Base-by-base conservation (phyloP, 108 stramenopile species). In the Mediolabrus comicus region DNA sequence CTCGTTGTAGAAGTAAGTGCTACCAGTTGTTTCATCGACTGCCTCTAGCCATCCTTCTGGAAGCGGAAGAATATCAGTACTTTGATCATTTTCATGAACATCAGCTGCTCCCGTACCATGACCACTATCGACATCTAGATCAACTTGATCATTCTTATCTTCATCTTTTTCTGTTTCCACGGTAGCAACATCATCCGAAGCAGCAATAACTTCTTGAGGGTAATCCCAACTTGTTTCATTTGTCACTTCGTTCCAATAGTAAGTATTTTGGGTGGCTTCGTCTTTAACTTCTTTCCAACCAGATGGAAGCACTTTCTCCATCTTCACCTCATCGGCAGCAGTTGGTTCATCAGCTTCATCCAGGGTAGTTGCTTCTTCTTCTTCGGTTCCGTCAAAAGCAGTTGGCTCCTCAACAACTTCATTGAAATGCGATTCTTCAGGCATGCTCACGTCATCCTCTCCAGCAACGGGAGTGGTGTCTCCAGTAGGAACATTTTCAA, bases 211-310 rank as follows among this genome's bases (percentile, higher is more conserved):
- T n/a, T 2, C 35, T 30, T 71, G 82, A 27, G 94, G 94, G 17
- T 58, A 59, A n/a, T 92, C 91, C 94, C 94, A 95, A 17, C 81
- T 82, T 8, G 86, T 88, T 72, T 87, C 91, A 16, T 87, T 86
- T 17, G 90, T 90, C 4, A 65, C 58, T 74, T 91, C 84, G 68
- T 95, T 95, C 33, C 86, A 87, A 71, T 90, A 95, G 79, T 92
- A 95, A 3, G 81, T 78, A 22, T 38, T 69, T 0, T 87, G 87
- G 65, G 79, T 85, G 16, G 69, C 29, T 2, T 87, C 87, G 27
- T 91, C 90, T 24, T 80, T 77, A 19, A 85, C 29, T 22, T 71
- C 87, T 13, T 80, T 73, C 90, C 90, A 91, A 16, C 86, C 86
- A 39, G 68, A 41, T 3, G 90, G 87, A 34, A 88, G 65, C 29